Percentiles rank a stretch among this genome's conserved stretches.
phyloP scores from a whole-genome alignment of 2,329 filamentous ascomycete genomes.

The Arachnomyces sp. region DNA sequence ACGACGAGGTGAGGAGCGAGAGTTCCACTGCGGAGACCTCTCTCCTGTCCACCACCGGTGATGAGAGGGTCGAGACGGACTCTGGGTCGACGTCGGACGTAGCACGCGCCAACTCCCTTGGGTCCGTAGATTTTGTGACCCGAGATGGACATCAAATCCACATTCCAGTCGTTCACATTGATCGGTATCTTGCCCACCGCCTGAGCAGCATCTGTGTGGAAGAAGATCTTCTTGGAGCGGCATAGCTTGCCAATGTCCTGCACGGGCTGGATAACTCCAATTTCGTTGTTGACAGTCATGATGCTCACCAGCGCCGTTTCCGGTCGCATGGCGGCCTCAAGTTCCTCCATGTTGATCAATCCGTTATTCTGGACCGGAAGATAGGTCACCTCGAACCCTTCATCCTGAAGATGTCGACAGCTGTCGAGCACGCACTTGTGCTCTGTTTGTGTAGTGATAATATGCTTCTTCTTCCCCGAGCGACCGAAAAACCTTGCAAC shows the following conservation, averaged over 20 bases:
- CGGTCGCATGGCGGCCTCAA: constrained; percentile 81
- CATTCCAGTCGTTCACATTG: constrained; percentile 95
- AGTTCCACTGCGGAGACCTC: constrained; percentile 89
- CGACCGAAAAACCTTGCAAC: constrained; percentile 92
- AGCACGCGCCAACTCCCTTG: constrained; percentile 95
- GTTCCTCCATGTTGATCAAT: constrained; percentile 72
- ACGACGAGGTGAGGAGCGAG: constrained; percentile 81
- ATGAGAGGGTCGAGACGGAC: constrained; percentile 95
- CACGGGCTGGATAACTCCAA: constrained; percentile 95
- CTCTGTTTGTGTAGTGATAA: constrained; percentile 94
- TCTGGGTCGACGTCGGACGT: constrained; percentile 81
- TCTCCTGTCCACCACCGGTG: constrained; percentile 90
- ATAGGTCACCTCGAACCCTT: constrained; percentile 96
- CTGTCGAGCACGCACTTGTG: constrained; percentile 99
- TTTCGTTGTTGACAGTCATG: constrained; percentile 99
- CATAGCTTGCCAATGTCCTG: constrained; percentile 91
- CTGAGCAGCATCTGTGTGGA: constrained; percentile 94
- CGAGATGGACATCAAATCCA: constrained; percentile 97
- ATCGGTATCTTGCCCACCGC: constrained; percentile 97
- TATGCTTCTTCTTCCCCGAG: constrained; percentile 93
- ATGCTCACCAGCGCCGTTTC: constrained; percentile 91
- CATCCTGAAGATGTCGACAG: constrained; percentile 91
- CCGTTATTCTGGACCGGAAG: constrained; percentile 82
- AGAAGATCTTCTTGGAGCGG: constrained; percentile 87
- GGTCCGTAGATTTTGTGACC: constrained; percentile 98